A percentile compares a stretch with the other conserved stretches of the same genome.
Evolutionary conservation across 2,329 filamentous ascomycete species (phyloP).

Genomic region (Fusarium sp.): DNA sequence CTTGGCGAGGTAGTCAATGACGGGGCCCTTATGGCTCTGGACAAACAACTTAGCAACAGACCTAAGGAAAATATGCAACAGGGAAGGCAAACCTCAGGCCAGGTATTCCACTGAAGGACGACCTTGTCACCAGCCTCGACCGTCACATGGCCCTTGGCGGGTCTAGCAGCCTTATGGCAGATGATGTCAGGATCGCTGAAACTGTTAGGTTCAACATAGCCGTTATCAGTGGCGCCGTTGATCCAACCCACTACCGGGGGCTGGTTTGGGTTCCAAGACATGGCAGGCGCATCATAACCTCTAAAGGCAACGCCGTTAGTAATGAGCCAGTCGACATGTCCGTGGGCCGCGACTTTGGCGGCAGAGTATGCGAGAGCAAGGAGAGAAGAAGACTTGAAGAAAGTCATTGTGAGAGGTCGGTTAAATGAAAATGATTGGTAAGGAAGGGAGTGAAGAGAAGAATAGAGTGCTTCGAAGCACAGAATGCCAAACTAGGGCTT

Average conservation of each 20-base stretch:
- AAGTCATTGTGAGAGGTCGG: constrained; percentile 11
- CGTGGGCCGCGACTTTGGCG: constrained; percentile 23
- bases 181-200: constrained; percentile 54
- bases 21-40: constrained; percentile 56
- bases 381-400: not conserved
- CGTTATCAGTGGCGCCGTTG: constrained; percentile 51
- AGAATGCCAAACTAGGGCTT: constrained; percentile 10
- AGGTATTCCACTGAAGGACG: constrained; percentile 52
- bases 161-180: constrained; percentile 54
- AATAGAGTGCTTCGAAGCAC: not conserved
- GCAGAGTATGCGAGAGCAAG: not conserved
- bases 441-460: not conserved
- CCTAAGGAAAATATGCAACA: no score
- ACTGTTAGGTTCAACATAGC: constrained; percentile 56
- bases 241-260: constrained; percentile 39
- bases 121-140: constrained; percentile 53
- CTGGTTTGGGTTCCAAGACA: constrained; percentile 36
- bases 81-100: no score
- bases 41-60: no score
- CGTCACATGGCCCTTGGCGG: constrained; percentile 50
- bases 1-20: constrained; percentile 69
- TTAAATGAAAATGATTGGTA: not conserved
- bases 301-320: constrained; percentile 35
- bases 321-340: constrained; percentile 41
- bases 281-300: constrained; percentile 37